phyloP scores from a whole-genome alignment of 2,329 filamentous ascomycete genomes.

The Madurella fahalii region DNA sequence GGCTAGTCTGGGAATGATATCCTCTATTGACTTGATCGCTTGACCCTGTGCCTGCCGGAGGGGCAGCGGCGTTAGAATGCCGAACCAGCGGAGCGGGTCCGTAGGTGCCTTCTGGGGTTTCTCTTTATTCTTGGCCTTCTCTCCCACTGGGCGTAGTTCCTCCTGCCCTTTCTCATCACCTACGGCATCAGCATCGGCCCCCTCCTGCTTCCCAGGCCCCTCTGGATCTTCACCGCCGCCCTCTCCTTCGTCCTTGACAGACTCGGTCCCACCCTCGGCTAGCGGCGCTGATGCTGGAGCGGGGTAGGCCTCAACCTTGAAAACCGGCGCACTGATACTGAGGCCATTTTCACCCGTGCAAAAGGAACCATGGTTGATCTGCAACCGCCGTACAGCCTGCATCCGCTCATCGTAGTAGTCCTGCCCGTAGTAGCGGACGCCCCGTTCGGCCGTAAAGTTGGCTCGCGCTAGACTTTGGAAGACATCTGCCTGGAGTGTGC shows the following conservation, averaged over 20 bases:
- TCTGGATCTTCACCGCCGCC: background rate
- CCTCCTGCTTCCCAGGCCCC: background rate
- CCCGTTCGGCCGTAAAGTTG: constrained; percentile 65
- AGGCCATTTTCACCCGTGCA: background rate
- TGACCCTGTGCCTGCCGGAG: constrained; percentile 56
- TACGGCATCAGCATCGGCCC: background rate
- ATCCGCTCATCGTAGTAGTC: constrained; percentile 72
- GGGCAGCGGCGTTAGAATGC: constrained; percentile 48
- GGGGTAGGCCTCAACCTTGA: background rate
- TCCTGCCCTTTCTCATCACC: constrained; percentile 5
- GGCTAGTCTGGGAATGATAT: constrained; percentile 53
- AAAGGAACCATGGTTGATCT: constrained; percentile 19
- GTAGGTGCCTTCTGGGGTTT: constrained; percentile 18
- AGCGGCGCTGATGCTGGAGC: background rate
- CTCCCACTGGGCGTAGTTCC: constrained; percentile 5
- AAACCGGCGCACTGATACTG: background rate
- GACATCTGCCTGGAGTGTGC: constrained; percentile 50
- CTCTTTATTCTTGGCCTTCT: constrained; percentile 6
- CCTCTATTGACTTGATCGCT: constrained; percentile 53
- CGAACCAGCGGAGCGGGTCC: constrained; percentile 59
- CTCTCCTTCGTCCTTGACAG: background rate
- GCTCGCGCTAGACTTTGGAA: constrained; percentile 64
- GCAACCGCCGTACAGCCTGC: constrained; percentile 53
- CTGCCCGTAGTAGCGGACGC: constrained; percentile 57
- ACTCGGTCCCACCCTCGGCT: background rate